Evolutionary conservation across 2,329 filamentous ascomycete species (phyloP).

Genomic region (Claviceps cyperi): DNA sequence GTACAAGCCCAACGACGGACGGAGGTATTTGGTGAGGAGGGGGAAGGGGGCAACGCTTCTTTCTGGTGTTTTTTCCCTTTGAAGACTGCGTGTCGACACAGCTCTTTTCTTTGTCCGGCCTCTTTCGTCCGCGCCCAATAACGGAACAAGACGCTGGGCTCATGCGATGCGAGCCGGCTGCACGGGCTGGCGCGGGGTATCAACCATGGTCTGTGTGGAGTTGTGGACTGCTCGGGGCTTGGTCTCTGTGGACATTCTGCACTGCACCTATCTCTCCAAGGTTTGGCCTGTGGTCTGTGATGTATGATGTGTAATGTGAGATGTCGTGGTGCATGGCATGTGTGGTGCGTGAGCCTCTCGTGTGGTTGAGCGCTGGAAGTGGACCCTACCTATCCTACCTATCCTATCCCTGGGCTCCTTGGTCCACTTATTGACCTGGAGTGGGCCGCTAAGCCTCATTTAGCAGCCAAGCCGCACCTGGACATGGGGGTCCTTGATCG

Average conservation of each 20-base stretch:
- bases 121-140: not conserved
- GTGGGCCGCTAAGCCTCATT: slow-evolving; percentile 14
- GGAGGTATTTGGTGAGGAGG: not conserved
- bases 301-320: not conserved
- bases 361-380: not conserved
- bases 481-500: not conserved
- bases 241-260: too few species aligned
- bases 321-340: not conserved
- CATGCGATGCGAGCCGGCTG: not conserved
- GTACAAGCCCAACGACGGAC: slow-evolving; percentile 2
- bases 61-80: not conserved
- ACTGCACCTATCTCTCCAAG: too few species aligned
- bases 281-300: not conserved
- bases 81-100: not conserved
- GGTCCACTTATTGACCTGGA: not conserved
- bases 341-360: not conserved
- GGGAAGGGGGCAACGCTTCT: not conserved
- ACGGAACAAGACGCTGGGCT: not conserved
- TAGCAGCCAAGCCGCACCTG: slow-evolving; percentile 17
- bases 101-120: not conserved
- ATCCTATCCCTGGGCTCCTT: not conserved
- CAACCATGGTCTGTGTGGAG: not conserved
- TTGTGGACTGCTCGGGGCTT: not conserved
- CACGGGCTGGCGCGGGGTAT: not conserved
- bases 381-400: too few species aligned